Evolutionary conservation across 2,329 filamentous ascomycete species (phyloP).

Genomic region (Chrysoporthe austroafricana): DNA sequence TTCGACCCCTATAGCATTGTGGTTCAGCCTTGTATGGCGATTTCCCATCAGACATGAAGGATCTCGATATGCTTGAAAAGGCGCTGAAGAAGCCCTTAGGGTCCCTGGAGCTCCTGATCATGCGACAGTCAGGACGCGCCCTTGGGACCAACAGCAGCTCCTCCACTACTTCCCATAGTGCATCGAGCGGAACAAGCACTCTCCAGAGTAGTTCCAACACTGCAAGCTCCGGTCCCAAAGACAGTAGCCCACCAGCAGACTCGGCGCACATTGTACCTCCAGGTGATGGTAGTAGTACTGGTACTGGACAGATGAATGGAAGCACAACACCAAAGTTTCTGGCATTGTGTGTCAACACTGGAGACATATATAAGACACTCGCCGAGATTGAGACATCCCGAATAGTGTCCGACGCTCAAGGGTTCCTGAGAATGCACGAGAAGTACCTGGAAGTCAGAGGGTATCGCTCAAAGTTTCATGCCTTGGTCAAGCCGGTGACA

Average conservation of each 20-base stretch:
- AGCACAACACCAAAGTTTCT: background rate
- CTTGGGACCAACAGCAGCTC: background rate
- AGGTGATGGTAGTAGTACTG: background rate
- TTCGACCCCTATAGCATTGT: background rate
- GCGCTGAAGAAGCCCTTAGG: background rate
- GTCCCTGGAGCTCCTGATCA: background rate
- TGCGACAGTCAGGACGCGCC: background rate
- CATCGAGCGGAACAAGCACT: background rate
- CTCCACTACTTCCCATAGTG: background rate
- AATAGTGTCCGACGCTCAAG: background rate
- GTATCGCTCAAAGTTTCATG: background rate
- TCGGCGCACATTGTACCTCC: background rate
- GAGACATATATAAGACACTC: background rate
- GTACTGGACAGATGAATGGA: background rate
- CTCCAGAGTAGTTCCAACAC: background rate
- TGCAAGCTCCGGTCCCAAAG: background rate
- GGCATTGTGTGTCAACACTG: background rate
- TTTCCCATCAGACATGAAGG: background rate
- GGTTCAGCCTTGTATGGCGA: background rate
- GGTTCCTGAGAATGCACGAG: background rate
- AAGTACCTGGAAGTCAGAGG: background rate
- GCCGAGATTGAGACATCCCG: background rate
- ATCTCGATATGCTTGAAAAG: background rate
- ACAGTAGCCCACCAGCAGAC: background rate
- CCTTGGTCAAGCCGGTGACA: background rate